Evolutionary conservation across 2,329 filamentous ascomycete genomes (phyloP).

Genomic region (Trichoderma citrinoviride): DNA sequence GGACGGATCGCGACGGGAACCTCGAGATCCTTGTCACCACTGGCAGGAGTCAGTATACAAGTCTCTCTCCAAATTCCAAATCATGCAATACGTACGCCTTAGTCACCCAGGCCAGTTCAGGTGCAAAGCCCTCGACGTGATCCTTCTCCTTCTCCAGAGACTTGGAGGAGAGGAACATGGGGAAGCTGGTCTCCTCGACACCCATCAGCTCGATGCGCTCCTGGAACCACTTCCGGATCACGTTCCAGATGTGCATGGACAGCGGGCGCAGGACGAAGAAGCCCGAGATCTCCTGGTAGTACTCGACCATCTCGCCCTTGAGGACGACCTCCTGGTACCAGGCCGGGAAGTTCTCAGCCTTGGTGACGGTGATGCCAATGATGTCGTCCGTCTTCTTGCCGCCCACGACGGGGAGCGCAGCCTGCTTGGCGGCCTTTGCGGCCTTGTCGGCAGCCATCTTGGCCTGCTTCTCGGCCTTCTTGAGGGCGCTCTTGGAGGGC

Average conservation of each 20-base stretch:
- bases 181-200: conserved; percentile 94
- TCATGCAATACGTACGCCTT: conserved; percentile 58
- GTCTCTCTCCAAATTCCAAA: no score
- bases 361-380: conserved; percentile 84
- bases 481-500: conserved; percentile 60
- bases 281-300: conserved; percentile 90
- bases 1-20: conserved; percentile 68
- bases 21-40: conserved; percentile 89
- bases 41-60: conserved; percentile 34
- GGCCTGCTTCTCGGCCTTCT: conserved; percentile 65
- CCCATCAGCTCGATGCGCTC: conserved; percentile 82
- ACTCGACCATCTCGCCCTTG: conserved; percentile 97
- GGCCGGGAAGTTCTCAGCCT: conserved; percentile 81
- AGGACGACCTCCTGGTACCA: conserved; percentile 98
- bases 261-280: conserved; percentile 87
- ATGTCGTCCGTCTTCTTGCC: conserved; percentile 64
- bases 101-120: conserved; percentile 85
- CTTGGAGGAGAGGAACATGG: conserved; percentile 90
- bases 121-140: conserved; percentile 97
- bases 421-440: conserved; percentile 59
- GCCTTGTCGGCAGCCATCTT: conserved; percentile 61
- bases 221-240: conserved; percentile 65
- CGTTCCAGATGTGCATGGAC: conserved; percentile 65
- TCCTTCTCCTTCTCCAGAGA: conserved; percentile 87
- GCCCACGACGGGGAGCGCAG: conserved; percentile 49